phyloP scores from a whole-genome alignment of 2,329 filamentous ascomycete genomes.

The Annulohypoxylon truncatum region DNA sequence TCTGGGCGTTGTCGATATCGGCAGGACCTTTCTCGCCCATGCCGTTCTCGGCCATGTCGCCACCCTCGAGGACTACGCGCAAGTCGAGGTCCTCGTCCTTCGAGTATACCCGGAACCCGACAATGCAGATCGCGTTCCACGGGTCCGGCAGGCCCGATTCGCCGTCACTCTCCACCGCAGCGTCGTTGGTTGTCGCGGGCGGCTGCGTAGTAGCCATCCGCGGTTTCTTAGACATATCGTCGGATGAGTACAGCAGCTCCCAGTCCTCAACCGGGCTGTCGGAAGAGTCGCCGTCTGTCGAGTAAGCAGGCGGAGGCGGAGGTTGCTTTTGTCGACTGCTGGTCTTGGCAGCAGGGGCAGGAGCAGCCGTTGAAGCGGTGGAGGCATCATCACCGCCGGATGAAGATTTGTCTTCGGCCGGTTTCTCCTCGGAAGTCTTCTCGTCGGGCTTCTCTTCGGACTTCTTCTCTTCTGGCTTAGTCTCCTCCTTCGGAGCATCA shows the following conservation, averaged over 20 bases:
- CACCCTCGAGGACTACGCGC: conserved; percentile 67
- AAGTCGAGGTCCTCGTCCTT: conserved; percentile 63
- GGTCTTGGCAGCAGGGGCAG: background rate
- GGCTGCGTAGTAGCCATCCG: conserved; percentile 51
- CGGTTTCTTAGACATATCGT: conserved; percentile 67
- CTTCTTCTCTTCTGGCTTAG: conserved; percentile 20
- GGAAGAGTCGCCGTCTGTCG: conserved; percentile 66
- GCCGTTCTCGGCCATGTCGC: conserved; percentile 63
- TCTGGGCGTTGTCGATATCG: conserved; percentile 68
- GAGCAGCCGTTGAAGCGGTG: background rate
- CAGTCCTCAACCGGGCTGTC: conserved; percentile 70
- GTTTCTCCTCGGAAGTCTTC: conserved; percentile 6
- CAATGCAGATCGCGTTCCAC: conserved; percentile 57
- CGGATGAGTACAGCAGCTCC: conserved; percentile 68
- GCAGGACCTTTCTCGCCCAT: conserved; percentile 68
- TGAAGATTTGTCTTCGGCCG: conserved; percentile 2
- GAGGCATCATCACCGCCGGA: background rate
- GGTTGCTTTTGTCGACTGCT: conserved; percentile 6
- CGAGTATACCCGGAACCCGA: conserved; percentile 56
- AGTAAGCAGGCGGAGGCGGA: conserved; percentile 48
- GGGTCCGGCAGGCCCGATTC: conserved; percentile 56
- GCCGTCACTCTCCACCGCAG: conserved; percentile 51
- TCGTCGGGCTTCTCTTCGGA: conserved; percentile 25
- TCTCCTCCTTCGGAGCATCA: background rate
- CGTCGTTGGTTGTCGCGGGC: conserved; percentile 42